A percentile compares a stretch with the other conserved stretches of the same genome.
Evolutionary conservation across 495 filamentous ascomycete genomes (phyloP).

Genomic region (Neohortaea acidophila): DNA sequence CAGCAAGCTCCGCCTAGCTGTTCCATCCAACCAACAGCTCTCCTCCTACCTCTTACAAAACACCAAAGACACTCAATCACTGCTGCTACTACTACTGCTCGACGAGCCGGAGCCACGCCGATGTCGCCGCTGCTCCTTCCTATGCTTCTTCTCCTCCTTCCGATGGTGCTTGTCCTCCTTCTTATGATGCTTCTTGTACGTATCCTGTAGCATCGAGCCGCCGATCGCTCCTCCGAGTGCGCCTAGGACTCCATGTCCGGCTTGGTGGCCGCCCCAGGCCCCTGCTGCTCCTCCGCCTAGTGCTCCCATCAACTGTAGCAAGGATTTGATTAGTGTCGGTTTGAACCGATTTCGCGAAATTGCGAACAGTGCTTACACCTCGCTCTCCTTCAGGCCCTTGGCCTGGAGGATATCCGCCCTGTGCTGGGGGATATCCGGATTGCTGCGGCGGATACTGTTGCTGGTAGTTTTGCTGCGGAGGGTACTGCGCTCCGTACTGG

Average conservation of each 20-base stretch:
- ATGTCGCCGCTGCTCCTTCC: slow-evolving; percentile 3
- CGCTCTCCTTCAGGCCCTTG: not conserved
- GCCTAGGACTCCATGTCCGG: slow-evolving; percentile 25
- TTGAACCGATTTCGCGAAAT: slow-evolving; percentile 6
- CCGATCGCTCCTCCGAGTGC: slow-evolving; percentile 24
- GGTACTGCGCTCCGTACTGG: slow-evolving; percentile 1
- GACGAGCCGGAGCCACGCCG: slow-evolving; percentile 1
- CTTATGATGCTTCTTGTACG: slow-evolving; percentile 15
- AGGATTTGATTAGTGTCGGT: slow-evolving; percentile 1
- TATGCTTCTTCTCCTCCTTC: slow-evolving; percentile 12
- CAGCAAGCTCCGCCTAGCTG: too few species aligned
- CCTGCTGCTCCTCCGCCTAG: slow-evolving; percentile 27
- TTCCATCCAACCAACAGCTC: too few species aligned
- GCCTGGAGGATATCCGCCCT: not conserved
- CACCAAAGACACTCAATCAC: too few species aligned
- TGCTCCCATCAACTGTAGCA: slow-evolving; percentile 21
- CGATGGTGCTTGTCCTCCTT: slow-evolving; percentile 6
- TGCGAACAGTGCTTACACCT: slow-evolving; percentile 3
- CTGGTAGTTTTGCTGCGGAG: not conserved
- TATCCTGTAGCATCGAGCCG: slow-evolving; percentile 27
- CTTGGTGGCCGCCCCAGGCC: slow-evolving; percentile 25
- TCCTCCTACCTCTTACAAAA: too few species aligned
- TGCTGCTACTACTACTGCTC: slow-evolving; percentile 2
- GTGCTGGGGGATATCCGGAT: not conserved
- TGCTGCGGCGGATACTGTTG: slow-evolving; percentile 2